Evolutionary conservation across 768 basidiomycete genomes (phyloP).

Genomic region (Chiua virens): DNA sequence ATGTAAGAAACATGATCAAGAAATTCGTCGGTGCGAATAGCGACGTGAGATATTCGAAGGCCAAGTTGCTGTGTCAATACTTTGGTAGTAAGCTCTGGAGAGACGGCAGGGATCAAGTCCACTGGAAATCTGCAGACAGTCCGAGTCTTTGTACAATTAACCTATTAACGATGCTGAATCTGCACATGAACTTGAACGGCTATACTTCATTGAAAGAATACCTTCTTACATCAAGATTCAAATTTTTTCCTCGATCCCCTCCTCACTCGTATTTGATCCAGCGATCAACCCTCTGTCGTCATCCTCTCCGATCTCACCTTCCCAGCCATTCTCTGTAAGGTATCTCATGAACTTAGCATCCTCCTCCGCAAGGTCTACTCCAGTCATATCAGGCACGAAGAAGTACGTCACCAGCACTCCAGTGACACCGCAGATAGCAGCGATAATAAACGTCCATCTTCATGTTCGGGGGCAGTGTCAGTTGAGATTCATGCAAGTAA

Average conservation of each 20-base stretch:
- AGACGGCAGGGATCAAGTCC: too few relatives aligned
- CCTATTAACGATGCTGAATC: too few relatives aligned
- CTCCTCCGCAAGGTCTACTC: conserved; percentile 64
- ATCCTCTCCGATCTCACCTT: conserved; percentile 60
- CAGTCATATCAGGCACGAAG: conserved; percentile 68
- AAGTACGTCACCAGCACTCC: conserved; percentile 68
- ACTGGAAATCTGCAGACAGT: too few relatives aligned
- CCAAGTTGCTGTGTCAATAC: too few relatives aligned
- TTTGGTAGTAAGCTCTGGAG: too few relatives aligned
- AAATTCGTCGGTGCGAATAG: too few relatives aligned
- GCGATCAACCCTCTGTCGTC: conserved; percentile 35
- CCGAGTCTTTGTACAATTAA: too few relatives aligned
- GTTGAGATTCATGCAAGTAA: neutral
- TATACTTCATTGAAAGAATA: too few relatives aligned
- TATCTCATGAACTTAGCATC: conserved; percentile 62
- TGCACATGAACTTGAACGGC: too few relatives aligned
- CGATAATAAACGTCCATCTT: conserved; percentile 69
- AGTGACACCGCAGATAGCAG: conserved; percentile 62
- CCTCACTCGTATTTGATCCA: conserved; percentile 15
- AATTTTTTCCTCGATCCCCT: conserved; percentile 8
- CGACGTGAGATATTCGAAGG: too few relatives aligned
- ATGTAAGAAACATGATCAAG: too few relatives aligned
- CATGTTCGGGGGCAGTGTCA: neutral
- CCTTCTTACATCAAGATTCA: neutral
- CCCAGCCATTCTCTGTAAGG: conserved; percentile 63